Base-by-base conservation (phyloP, 192 early-diverging fungal genomes). In the Endogone sp. region DNA sequence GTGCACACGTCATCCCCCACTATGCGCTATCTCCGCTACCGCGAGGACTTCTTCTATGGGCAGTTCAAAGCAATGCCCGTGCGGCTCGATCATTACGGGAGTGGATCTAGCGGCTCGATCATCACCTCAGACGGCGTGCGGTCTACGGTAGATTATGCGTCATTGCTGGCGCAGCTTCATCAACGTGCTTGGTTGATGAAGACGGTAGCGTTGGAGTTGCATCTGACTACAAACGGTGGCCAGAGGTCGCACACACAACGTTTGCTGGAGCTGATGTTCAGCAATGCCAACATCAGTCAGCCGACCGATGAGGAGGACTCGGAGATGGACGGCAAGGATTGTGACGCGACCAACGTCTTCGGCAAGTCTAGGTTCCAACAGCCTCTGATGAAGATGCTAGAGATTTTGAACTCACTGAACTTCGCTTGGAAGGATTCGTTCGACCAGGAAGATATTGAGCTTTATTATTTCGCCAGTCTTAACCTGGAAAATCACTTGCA, bases 171-270 rank as follows among this genome's bases (percentile, higher is more conserved):
- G 13, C 83, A 86, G 65, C 80, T 99, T 60, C 87, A 95, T 67
- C 90, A 92, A 55, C 89, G 94, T 16, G 85, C 97, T 0, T 99
- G 95, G 95, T 80, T 97, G 11, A 84, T 98, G 84, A 89, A 92
- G 64, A 80, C 88, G 24, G 71, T 94, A 20, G 94, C 96, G 2
- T 75, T 99, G 22, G 97, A 99, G 70, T 80, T 99, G 31, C 94
- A 95, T 26, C 63, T 72, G 2, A 69, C 73, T 6, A 72, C 66
- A 22, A 70, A 74, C 27, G 64, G 75, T 16, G 68, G 78, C 3
- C 71, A 82, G 64, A 75, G 74, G 26, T 71, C 76, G 2, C 75
- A 80, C 31, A 70, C 75, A 2, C 63, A 57, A 10, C 66, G 66
- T 13, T 65, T 84, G 21, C 68, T 84, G 4, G 68, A 70, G 24